Evolutionary conservation across 768 basidiomycete species (phyloP), one percentile per base, ranked within the genome.

Genomic region (Psilocybe sp.): DNA sequence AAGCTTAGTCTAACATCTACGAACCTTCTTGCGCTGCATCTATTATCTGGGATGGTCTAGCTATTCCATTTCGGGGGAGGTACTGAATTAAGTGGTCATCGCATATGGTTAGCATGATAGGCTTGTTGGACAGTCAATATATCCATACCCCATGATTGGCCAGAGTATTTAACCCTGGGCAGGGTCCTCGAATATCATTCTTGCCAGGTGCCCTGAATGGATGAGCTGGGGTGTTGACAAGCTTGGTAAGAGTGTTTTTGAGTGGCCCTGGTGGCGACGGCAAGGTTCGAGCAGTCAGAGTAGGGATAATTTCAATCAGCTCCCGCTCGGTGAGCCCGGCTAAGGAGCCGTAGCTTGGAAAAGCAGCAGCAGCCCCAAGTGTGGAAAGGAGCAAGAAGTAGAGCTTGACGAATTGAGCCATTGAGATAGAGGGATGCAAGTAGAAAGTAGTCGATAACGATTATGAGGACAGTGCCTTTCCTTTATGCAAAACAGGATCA

Each of bases 261-360:
- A 56, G 15, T 11, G 52, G 54, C 6, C 57, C 56, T n/a, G 57
- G 57, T 23, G 57, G 57, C 1, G 40, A n/a, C 14, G 34, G 32
- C 1, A 52, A 45, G 2, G 47, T 46, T 11, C 45, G 44, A 16
- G 31, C 36, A n/a, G 49, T 35, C 7, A 52, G 40, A 4, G 50
- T 54, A 28, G 58, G 50, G 32, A 59, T 36, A 33, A 54, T 51
- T 12, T 33, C 40, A 13, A 58, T 59, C 37, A 63, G 35, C 38
- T 60, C 55, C 16, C 54, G 51, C 16, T 52, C 47, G 15, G 57
- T 51, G n/a, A 65, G 52, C 9, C 64, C 64, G 16, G 57, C 62
- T 16, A 65, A 54, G 5, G 62, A 62, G 28, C 44, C 49, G 44
- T 65, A 60, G 4, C 53, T 28, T 12, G 64, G 62, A 37, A 63